These are phyloP conservation scores for Alternaria triticina DNA, from an alignment of 2,329 filamentous ascomycete genomes.

Conservation along the genomic window DNA sequence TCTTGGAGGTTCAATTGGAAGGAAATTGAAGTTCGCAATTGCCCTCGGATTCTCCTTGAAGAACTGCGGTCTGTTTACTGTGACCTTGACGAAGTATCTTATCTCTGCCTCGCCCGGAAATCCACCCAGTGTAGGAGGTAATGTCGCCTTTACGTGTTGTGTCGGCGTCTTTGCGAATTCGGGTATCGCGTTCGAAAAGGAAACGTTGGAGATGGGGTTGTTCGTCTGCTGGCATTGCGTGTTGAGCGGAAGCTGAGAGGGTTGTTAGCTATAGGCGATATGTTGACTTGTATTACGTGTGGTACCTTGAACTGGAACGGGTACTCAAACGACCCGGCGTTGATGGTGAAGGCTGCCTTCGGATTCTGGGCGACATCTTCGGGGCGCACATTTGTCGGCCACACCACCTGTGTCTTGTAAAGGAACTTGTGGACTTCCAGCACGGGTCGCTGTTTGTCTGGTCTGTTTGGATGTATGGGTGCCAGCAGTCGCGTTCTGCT, in stretches of 20 bases:
- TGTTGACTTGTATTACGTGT: not conserved
- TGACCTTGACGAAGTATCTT: slow-evolving; percentile 94
- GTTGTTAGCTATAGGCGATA: not conserved
- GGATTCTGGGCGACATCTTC: slow-evolving; percentile 48
- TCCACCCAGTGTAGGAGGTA: slow-evolving; percentile 88
- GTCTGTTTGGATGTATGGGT: slow-evolving; percentile 51
- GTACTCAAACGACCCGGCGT: slow-evolving; percentile 75
- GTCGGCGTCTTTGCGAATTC: slow-evolving; percentile 55
- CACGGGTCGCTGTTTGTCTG: slow-evolving; percentile 54
- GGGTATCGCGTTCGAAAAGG: slow-evolving; percentile 51
- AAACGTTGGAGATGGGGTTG: slow-evolving; percentile 51
- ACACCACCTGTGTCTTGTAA: slow-evolving; percentile 76
- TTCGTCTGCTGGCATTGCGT: slow-evolving; percentile 64
- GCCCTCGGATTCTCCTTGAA: slow-evolving; percentile 87
- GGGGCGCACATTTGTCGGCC: slow-evolving; percentile 61
- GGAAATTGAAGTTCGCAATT: slow-evolving; percentile 72
- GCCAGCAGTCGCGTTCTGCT: slow-evolving; percentile 69
- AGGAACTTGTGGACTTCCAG: slow-evolving; percentile 68
- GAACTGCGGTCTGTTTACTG: slow-evolving; percentile 83
- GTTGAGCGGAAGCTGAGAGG: slow-evolving; percentile 66
- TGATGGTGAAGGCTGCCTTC: slow-evolving; percentile 64
- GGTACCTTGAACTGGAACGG: slow-evolving; percentile 79
- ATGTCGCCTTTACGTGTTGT: slow-evolving; percentile 79
- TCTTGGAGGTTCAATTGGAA: slow-evolving; percentile 90
- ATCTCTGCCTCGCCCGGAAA: slow-evolving; percentile 89